These are phyloP conservation scores for Didymella pinodella DNA, from an alignment of 2,329 filamentous ascomycete species.

Conservation along the genomic window DNA sequence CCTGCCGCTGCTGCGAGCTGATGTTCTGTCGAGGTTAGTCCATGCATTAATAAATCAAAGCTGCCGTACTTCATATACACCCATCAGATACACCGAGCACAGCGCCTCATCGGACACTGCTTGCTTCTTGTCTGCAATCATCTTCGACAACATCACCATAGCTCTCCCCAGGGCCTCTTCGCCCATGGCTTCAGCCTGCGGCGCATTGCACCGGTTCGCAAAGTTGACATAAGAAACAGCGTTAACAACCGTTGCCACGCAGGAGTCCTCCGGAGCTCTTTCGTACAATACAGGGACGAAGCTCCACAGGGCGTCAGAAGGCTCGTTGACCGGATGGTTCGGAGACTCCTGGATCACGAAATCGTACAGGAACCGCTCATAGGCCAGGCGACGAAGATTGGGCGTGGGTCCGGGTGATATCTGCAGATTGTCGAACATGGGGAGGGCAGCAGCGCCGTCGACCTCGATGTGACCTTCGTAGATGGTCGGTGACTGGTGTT, in stretches of 20 bases:
- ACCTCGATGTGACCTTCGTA: not conserved
- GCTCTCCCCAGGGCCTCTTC: slow-evolving; percentile 36
- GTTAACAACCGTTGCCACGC: slow-evolving; percentile 33
- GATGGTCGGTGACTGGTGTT: not conserved
- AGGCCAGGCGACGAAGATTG: slow-evolving; percentile 38
- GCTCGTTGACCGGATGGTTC: slow-evolving; percentile 24
- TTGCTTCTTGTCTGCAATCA: slow-evolving; percentile 34
- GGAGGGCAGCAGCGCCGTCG: not conserved
- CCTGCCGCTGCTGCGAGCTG: slow-evolving; percentile 29
- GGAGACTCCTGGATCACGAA: slow-evolving; percentile 38
- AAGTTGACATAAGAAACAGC: slow-evolving; percentile 44
- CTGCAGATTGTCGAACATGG: slow-evolving; percentile 24
- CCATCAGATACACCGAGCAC: slow-evolving; percentile 41
- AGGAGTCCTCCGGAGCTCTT: slow-evolving; percentile 31
- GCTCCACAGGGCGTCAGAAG: slow-evolving; percentile 36
- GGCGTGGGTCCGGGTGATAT: slow-evolving; percentile 24
- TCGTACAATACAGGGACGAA: slow-evolving; percentile 42
- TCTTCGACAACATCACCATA: slow-evolving; percentile 33
- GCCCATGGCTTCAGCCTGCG: slow-evolving; percentile 33
- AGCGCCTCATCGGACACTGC: slow-evolving; percentile 35
- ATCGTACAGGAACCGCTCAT: slow-evolving; percentile 45
- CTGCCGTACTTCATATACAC: slow-evolving; percentile 38
- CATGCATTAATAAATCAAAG: rapidly evolving
- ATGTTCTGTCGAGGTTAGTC: slow-evolving; percentile 31
- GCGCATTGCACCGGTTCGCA: slow-evolving; percentile 34